A percentile compares a stretch with the other conserved stretches of the same genome.
These are phyloP conservation scores for Flagelloscypha sp. DNA, from an alignment of 768 basidiomycete species.

Conservation along the genomic window DNA sequence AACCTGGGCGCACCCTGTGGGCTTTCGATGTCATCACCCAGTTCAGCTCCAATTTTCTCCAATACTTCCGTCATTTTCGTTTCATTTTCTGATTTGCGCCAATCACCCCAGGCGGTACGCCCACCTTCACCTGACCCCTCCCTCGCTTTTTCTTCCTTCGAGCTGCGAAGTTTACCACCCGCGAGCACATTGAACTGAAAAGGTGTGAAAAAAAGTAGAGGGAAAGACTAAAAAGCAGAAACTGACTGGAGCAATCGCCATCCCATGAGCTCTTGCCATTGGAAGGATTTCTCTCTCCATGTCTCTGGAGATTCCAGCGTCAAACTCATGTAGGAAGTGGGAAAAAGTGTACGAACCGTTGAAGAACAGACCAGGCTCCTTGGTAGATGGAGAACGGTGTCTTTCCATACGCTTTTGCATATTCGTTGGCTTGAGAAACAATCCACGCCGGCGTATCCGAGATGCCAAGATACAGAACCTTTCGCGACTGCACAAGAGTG, in stretches of 20 bases:
- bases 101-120: conserved; percentile 18
- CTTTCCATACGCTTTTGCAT: conserved; percentile 31
- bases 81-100: conserved; percentile 28
- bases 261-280: conserved; percentile 16
- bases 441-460: conserved; percentile 32
- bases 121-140: conserved; percentile 28
- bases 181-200: conserved; percentile 27
- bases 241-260: too few species aligned
- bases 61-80: conserved; percentile 23
- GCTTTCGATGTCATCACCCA: too few species aligned
- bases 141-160: conserved; percentile 21
- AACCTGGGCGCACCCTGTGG: too few species aligned
- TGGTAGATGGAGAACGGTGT: conserved; percentile 39
- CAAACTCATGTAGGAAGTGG: too few species aligned
- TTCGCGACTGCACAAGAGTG: conserved; percentile 26
- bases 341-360: conserved; percentile 26
- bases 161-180: conserved; percentile 18
- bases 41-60: conserved; percentile 30
- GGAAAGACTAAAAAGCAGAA: too few species aligned
- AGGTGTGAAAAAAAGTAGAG: too few species aligned
- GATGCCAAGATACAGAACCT: conserved; percentile 28
- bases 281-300: conserved; percentile 42
- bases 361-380: conserved; percentile 24
- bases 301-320: too few species aligned
- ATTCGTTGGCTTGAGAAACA: conserved; percentile 32